These are phyloP conservation scores for Monilinia polystroma DNA, from an alignment of 2,329 filamentous ascomycete species.

Conservation along the genomic window DNA sequence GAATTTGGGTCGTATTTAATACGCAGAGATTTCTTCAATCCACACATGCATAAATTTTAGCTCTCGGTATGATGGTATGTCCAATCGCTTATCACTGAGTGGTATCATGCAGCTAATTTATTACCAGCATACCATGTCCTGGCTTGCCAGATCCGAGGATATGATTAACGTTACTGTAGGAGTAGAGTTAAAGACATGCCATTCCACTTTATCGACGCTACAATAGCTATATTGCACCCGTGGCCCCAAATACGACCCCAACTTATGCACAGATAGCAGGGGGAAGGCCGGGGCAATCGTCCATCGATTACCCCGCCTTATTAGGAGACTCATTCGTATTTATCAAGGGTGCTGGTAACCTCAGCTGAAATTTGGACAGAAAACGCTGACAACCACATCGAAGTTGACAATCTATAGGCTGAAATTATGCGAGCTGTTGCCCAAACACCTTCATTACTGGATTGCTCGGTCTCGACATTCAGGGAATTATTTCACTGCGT, in stretches of 20 bases:
- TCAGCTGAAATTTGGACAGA: not conserved
- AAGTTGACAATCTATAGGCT: not conserved
- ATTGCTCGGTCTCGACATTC: conserved; percentile 20
- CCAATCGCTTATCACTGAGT: not conserved
- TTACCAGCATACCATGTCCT: not conserved
- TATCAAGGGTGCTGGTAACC: too few species aligned
- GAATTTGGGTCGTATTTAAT: not conserved
- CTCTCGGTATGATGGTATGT: not conserved
- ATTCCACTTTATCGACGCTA: not conserved
- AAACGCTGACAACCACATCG: conserved; percentile 21
- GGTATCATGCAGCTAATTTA: not conserved
- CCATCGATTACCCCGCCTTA: not conserved
- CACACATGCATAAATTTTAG: not conserved
- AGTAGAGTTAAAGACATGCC: not conserved
- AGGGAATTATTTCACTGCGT: conserved; percentile 18
- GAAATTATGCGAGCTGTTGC: not conserved
- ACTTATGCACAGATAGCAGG: too few species aligned
- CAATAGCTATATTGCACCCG: not conserved
- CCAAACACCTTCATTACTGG: not conserved
- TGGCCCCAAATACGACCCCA: not conserved
- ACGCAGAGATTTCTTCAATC: not conserved
- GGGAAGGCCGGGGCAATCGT: not conserved
- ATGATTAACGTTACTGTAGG: not conserved
- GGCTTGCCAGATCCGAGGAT: not conserved
- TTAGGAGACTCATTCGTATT: conserved; percentile 17